phyloP scores from a whole-genome alignment of 2,329 filamentous ascomycete species.

The Albophoma yamanashiensis region DNA sequence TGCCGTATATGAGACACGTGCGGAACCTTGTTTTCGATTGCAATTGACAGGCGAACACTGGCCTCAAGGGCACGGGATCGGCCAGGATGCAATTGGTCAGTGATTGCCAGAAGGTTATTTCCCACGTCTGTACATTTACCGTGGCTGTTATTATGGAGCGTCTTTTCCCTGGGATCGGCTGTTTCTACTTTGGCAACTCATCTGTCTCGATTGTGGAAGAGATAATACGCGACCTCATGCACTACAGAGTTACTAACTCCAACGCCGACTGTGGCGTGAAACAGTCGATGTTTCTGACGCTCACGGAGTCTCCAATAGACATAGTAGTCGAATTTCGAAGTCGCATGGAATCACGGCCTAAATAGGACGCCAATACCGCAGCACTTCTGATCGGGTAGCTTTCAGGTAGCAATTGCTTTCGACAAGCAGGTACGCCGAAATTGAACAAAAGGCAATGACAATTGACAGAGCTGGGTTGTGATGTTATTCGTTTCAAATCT shows the following conservation, averaged over 20 bases:
- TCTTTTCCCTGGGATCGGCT: constrained; percentile 82
- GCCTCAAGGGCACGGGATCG: too few relatives aligned
- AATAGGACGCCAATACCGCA: constrained; percentile 11
- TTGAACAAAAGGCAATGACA: too few relatives aligned
- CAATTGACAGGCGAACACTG: too few relatives aligned
- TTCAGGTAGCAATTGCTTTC: neutral
- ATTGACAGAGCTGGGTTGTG: too few relatives aligned
- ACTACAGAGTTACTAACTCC: constrained; percentile 46
- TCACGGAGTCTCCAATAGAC: constrained; percentile 66
- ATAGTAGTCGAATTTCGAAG: constrained; percentile 57
- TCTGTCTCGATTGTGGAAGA: constrained; percentile 75
- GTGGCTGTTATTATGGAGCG: constrained; percentile 80
- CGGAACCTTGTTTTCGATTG: too few relatives aligned
- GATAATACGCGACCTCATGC: constrained; percentile 65
- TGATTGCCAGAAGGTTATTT: too few relatives aligned
- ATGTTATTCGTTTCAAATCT: too few relatives aligned
- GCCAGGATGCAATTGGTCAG: too few relatives aligned
- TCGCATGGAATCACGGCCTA: constrained; percentile 54
- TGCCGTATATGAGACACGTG: too few relatives aligned
- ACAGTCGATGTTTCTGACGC: constrained; percentile 41
- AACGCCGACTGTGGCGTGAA: constrained; percentile 44
- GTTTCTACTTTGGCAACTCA: constrained; percentile 78
- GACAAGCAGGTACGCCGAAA: too few relatives aligned
- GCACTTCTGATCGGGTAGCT: too few relatives aligned
- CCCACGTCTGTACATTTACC: constrained; percentile 88